Conservation (phyloP, 2,329 filamentous ascomycete species). For the Pseudogymnoascus pannorum region DNA sequence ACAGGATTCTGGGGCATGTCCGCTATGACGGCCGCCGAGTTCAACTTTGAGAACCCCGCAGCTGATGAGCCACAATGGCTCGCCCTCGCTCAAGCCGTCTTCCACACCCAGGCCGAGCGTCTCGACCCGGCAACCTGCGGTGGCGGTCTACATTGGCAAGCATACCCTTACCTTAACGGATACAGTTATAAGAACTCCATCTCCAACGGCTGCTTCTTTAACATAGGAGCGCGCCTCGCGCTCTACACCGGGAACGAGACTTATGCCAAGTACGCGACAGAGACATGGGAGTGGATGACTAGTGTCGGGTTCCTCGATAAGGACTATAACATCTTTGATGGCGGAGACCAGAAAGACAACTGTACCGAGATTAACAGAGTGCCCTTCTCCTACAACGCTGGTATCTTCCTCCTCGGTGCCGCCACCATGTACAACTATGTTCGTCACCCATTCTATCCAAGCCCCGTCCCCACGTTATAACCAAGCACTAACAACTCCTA, state of each 20-base stretch:
- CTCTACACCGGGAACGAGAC: conserved; percentile 69
- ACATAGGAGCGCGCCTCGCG: conserved; percentile 57
- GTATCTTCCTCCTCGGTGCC: conserved; percentile 56
- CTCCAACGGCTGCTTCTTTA: conserved; percentile 55
- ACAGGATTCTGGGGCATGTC: conserved; percentile 61
- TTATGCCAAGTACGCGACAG: conserved; percentile 72
- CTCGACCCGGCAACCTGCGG: conserved; percentile 62
- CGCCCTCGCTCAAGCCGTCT: conserved; percentile 68
- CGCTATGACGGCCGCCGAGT: conserved; percentile 63
- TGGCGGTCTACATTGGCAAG: conserved; percentile 77
- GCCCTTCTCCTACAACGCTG: conserved; percentile 64
- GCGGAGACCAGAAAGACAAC: conserved; percentile 47
- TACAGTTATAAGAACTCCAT: conserved; percentile 69
- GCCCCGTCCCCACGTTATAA: neutral
- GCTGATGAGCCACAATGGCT: conserved; percentile 55
- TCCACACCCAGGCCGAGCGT: conserved; percentile 65
- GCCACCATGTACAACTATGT: conserved; percentile 42
- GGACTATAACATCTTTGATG: conserved; percentile 50
- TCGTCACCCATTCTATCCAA: conserved; percentile 17
- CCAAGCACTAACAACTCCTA: conserved; percentile 10
- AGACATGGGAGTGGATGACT: conserved; percentile 62
- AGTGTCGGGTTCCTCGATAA: conserved; percentile 50
- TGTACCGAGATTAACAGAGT: conserved; percentile 53
- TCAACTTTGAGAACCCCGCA: conserved; percentile 51
- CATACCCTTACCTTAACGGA: conserved; percentile 72